Base-by-base conservation (phyloP, 345 rosid species). In the Adansonia digitata region DNA sequence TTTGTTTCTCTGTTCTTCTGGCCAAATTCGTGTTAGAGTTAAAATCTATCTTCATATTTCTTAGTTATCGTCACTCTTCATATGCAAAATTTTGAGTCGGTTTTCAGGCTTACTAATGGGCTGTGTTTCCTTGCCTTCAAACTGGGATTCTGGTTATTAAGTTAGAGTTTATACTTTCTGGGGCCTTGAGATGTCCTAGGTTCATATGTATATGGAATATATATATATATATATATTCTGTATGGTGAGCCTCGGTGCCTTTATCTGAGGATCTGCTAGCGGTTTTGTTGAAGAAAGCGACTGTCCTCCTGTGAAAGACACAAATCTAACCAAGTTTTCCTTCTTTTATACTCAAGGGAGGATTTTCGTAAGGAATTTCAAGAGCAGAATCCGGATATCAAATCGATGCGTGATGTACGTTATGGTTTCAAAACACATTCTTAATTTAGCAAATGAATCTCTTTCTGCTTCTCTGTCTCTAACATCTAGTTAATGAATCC, bases 361-460 rank as follows among this genome's bases (percentile, higher is more conserved):
- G 2, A 40, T 40, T 40, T 40, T 40, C 88, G 97, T n/a, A 91
- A 92, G 84, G 95, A 81, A 70, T 91, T 40, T 40, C 9, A 0
- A 40, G 5, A 40, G 43, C 43, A 40, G 43, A 40, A 40, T 40
- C 97, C 97, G 1, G 89, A 85, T 78, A 85, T 92, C 80, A 94
- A 87, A 92, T 86, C 92, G 65, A 92, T 92, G 98, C 92, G 95
- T 5, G 95, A 90, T 84, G 97, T 94, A 83, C 37, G 90, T 86
- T 18, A 48, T 49, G 51, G 13, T 74, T 52, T 37, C 8, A 40
- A 40, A 40, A 40, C 43, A 40, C 8, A 40, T 5, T 40, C 9
- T 10, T 40, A 40, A 40, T 40, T 40, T 40, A 40, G 43, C 43
- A 40, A 40, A 40, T 40, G 3, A 40, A 40, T 40, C 5, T 40